Evolutionary conservation across 305 asterid species (phyloP), one percentile per base, ranked within the genome.

Genomic region (Fraxinus velutina): DNA sequence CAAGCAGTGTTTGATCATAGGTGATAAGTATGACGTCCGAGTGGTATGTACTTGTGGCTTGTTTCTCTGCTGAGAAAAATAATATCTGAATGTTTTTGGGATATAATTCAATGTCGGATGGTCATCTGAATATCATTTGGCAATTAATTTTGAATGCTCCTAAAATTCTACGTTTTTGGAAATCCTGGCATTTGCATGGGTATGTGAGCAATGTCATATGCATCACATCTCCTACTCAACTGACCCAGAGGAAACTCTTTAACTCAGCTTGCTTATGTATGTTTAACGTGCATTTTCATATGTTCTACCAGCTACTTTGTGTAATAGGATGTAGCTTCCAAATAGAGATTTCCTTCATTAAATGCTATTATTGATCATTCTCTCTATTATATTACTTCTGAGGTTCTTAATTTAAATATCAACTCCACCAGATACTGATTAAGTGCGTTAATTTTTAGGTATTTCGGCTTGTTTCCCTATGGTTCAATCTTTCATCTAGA

Each of bases 401-500:
- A 76, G 37, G 78, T 80, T 72, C 64, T 21, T 77, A 19, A 30
- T 85, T 70, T 50, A 10, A 75, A 64, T 74, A 4, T 80, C 22
- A 70, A 60, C 55, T 50, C 76, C 6, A 1, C 83, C 77, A 27
- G 12, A 77, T 73, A 55, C 30, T 86, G 79, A 82, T 73, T 29
- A 47, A 32, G 39, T 87, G 80, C 78, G 13, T 83, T 60, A 42
- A 22, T 74, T 44, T 79, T 79, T 90, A 95, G 99, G 97, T 95
- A 39, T 95, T 95, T 87, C 96, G 97, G 85, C 98, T 95, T 87
- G 94, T 92, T 91, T 94, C 99, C 76, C 87, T 95, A 62, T 96
- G 99, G 99, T 96, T 96, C 90, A 87, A 92, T 88, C 96, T 96
- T 85, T 92, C 96, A 7, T 83, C 86, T 30, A 90, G 92, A 85